Evolutionary conservation across 768 basidiomycete species (phyloP).

Genomic region (Tricholoma matsutake): DNA sequence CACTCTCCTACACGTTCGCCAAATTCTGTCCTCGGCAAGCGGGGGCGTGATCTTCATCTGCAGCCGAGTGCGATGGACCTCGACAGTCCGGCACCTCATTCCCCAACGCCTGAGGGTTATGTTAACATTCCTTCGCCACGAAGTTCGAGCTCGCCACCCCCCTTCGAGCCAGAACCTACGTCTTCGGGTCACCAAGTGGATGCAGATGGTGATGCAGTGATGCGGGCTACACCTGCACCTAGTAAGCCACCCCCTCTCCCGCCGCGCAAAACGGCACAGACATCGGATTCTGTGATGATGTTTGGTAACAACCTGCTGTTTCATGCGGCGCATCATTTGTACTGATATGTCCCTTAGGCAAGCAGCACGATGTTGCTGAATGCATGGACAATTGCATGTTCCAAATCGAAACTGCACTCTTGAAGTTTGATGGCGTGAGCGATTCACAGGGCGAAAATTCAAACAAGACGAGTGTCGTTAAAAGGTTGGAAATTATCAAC

Average conservation of each 20-base stretch:
- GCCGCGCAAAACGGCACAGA: slow-evolving; percentile 47
- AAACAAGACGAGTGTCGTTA: slow-evolving; percentile 75
- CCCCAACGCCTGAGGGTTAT: slow-evolving; percentile 35
- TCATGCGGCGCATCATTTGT: not conserved
- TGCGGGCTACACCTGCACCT: slow-evolving; percentile 24
- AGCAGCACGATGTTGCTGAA: slow-evolving; percentile 97
- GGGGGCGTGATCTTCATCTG: slow-evolving; percentile 47
- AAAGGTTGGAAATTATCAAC: slow-evolving; percentile 48
- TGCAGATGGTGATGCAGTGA: slow-evolving; percentile 34
- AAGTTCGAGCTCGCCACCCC: slow-evolving; percentile 26
- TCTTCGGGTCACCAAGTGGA: slow-evolving; percentile 24
- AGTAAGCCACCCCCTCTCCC: slow-evolving; percentile 55
- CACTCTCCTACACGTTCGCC: slow-evolving; percentile 36
- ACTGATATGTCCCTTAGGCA: slow-evolving; percentile 46
- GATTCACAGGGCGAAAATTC: slow-evolving; percentile 42
- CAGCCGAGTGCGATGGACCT: slow-evolving; percentile 53
- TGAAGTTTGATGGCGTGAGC: slow-evolving; percentile 61
- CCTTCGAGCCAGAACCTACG: slow-evolving; percentile 30
- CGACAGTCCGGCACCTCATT: slow-evolving; percentile 41
- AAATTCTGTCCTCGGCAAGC: slow-evolving; percentile 67
- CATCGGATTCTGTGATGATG: slow-evolving; percentile 82
- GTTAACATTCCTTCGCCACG: slow-evolving; percentile 28
- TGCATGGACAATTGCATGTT: slow-evolving; percentile 99
- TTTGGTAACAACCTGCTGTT: slow-evolving; percentile 55
- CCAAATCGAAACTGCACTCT: slow-evolving; percentile 90